Base-by-base conservation (phyloP, 331 rosid species). In the Rhamnella rubrinervis region DNA sequence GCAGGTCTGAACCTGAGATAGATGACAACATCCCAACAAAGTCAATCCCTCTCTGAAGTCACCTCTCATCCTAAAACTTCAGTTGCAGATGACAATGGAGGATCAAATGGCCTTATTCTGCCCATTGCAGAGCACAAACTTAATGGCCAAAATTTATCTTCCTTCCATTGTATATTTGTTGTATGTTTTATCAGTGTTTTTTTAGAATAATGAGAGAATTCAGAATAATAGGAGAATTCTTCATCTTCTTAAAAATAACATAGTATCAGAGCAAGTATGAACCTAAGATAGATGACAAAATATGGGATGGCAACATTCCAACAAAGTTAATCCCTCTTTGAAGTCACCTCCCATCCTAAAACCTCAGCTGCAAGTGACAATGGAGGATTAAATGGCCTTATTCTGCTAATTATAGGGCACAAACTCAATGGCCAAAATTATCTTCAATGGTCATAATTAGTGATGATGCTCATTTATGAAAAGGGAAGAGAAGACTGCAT, bases 371-470 rank as follows among this genome's bases (percentile, higher is more conserved):
- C 2, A 49, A 18, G 53, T 0, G 5, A 14, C 53, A 14, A 10
- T 49, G 53, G 53, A 49, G 53, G 16, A 49, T 49, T 2, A 49
- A 3, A 14, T 14, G 17, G 18, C 8, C 13, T 1, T 18, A 49
- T 3, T 49, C 8, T 18, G 8, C 53, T 13, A 1, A 25, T n/a
- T n/a, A n/a, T n/a, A n/a, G n/a, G n/a, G 37, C 19, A 63, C 28
- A 63, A 63, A 63, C 4, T 40, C 15, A 63, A 63, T 63, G 53
- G 14, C 6, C 67, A 63, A 7, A 63, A 63, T 63, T 40, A 38
- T 40, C 31, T 63, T 21, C 18, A 63, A 19, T 63, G 16, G 17
- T 39, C 55, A 16, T 28, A 41, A 38, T 63, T 28, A 11, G 31
- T 63, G 2, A 39, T 17, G 26, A 63, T 63, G 52, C 41, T 63